Evolutionary conservation across 192 early-diverging fungal genomes (phyloP).

Genomic region (Umbelopsis isabellina): DNA sequence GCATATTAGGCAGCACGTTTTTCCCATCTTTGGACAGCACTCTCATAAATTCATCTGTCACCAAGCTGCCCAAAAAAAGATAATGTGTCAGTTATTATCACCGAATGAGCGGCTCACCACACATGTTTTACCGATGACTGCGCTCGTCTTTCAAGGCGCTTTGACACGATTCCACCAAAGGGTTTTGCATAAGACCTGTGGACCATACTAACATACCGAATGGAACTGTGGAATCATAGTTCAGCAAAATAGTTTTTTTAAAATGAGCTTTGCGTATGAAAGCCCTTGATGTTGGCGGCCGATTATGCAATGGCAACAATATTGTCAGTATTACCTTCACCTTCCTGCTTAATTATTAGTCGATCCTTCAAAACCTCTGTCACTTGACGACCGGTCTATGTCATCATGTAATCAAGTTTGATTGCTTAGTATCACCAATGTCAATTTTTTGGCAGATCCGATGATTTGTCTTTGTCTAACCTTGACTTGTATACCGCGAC

Average conservation of each 20-base stretch:
- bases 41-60: not conserved
- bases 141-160: slow-evolving; percentile 37
- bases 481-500: slow-evolving; percentile 74
- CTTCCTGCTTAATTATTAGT: slow-evolving; percentile 54
- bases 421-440: not conserved
- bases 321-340: slow-evolving; percentile 33
- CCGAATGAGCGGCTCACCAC: not conserved
- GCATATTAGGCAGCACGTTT: not conserved
- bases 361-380: slow-evolving; percentile 55
- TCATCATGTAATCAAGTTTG: not conserved
- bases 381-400: slow-evolving; percentile 32
- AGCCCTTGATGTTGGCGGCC: too few species aligned
- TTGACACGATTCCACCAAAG: slow-evolving; percentile 58
- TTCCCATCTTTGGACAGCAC: slow-evolving; percentile 1
- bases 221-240: slow-evolving; percentile 40
- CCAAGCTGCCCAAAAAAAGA: not conserved
- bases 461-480: slow-evolving; percentile 32
- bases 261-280: too few species aligned
- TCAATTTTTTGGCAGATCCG: not conserved
- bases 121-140: slow-evolving; percentile 30
- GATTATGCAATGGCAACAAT: not conserved
- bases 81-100: not conserved
- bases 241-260: not conserved
- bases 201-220: slow-evolving; percentile 78
- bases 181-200: slow-evolving; percentile 70